Base-by-base conservation (phyloP, 1,139 yeast genomes). In the Protomyces pachydermus region DNA sequence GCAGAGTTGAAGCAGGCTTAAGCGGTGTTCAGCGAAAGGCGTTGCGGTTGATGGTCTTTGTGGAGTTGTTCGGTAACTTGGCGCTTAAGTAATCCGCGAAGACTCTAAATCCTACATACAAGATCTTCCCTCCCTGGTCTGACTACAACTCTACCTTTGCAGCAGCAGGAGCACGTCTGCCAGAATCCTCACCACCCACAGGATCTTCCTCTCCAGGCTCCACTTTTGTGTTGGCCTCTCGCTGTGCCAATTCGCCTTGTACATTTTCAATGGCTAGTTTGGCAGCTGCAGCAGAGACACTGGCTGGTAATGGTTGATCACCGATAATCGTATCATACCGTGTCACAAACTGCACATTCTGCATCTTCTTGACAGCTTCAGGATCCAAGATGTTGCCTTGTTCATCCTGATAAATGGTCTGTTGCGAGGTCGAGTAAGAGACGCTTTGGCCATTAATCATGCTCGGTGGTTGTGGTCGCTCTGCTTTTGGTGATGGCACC, bases 301-400 rank as follows among this genome's bases (percentile, higher is more conserved):
- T n/a, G 42, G 42, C 42, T 20, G 48, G 48, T 20, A 42, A 42
- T 16, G 48, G 25, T 3, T 42, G 23, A 6, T 20, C 48, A 42
- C 42, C 55, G 23, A 52, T 32, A 10, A 58, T 58, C 20, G 64
- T 60, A 32, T 60, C 58, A 28, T 60, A 60, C 12, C 58, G 51
- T 38, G 64, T 60, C 50, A 54, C 64, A 25, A 60, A 60, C 38
- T 54, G 53, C 20, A 60, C 64, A 18, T 60, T 60, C 35, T 60
- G 48, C 58, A 54, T 45, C 54, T 60, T 54, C 58, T 60, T 53
- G 28, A 60, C 58, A 5, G 38, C 64, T 32, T 60, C 64, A 5
- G 58, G 58, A 35, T 60, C 58, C 37, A 60, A 28, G 28, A 60
- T 35, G 20, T 60, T 60, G 38, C 64, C 64, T n/a, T 28, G 12